Evolutionary conservation across 768 basidiomycete species (phyloP).

Genomic region (Suillus weaverae): DNA sequence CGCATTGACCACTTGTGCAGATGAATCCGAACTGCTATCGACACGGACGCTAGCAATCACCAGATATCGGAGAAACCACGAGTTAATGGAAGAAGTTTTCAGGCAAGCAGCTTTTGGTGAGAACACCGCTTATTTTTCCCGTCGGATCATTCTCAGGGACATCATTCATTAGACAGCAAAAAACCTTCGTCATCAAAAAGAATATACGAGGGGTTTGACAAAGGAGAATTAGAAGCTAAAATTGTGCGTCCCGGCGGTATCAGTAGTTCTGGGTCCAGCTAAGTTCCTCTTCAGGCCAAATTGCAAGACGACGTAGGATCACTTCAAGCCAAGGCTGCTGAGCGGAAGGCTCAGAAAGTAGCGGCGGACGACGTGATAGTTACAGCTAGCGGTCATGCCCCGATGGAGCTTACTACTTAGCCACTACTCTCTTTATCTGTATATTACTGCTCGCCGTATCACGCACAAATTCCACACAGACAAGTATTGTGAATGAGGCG

Average conservation of each 20-base stretch:
- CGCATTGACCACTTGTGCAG: constrained; percentile 27
- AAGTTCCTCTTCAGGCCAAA: constrained; percentile 43
- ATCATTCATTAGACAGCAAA: constrained; percentile 41
- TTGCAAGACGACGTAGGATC: constrained; percentile 58
- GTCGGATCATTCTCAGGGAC: constrained; percentile 17
- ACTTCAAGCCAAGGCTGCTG: constrained; percentile 50
- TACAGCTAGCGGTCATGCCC: constrained; percentile 27
- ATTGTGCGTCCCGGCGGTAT: constrained; percentile 39
- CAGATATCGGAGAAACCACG: constrained; percentile 79
- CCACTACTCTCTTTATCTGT: not conserved
- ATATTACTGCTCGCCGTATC: not conserved
- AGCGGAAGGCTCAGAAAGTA: constrained; percentile 37
- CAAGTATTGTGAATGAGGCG: not conserved
- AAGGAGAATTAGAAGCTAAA: constrained; percentile 56
- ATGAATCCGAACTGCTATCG: constrained; percentile 71
- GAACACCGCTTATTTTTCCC: not conserved
- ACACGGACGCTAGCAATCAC: constrained; percentile 69
- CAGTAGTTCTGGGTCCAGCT: not conserved
- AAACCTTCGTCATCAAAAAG: constrained; percentile 37
- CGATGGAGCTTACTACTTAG: constrained; percentile 30
- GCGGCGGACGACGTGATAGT: constrained; percentile 31
- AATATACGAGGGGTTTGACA: constrained; percentile 63
- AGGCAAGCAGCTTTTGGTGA: constrained; percentile 65
- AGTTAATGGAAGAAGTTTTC: constrained; percentile 84
- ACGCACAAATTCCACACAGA: not conserved